Evolutionary conservation across 176 grass and related monocot species (phyloP), one percentile per base, ranked within the genome.

Genomic region (Musa itinerans): DNA sequence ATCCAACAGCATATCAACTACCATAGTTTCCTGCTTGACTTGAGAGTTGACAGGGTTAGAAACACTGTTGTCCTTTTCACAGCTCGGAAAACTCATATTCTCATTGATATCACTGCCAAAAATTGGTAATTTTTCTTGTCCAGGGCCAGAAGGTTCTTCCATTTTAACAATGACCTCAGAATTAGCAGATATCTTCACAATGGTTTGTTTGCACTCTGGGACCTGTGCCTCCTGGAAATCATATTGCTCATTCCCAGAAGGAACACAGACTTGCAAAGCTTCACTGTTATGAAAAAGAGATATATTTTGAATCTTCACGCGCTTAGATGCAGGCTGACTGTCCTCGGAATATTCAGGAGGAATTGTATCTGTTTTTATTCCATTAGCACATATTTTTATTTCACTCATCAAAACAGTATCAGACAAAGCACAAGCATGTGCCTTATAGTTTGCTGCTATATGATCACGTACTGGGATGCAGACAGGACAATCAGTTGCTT

Each of bases 21-120:
- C 78, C 80, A 83, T 51, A 27, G 59, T 86, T 79, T 99, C 96
- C 85, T 92, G 84, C 78, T 92, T 94, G 81, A 99, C 80, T 81
- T 85, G 85, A 76, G 78, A 57, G n/a, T 72, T 77, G 15, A 79
- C 79, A 59, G 80, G 79, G 67, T 80, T 83, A 72, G 86, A 84
- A 77, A 77, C 89, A 89, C 66, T 71, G 84, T 74, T 26, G 76
- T 82, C 76, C 13, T 68, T 73, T 81, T 86, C 83, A 73, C 79
- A 78, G 76, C 87, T 82, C 10, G 15, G 53, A 48, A 81, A 57
- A 68, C 53, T 78, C 21, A 79, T 79, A 81, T 89, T 89, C 19
- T 76, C 84, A 77, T 91, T 85, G 68, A 78, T 71, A 79, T 54
- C 69, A 79, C 82, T 83, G 79, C 74, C 71, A n/a, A 74, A 82